Evolutionary conservation across 2,329 filamentous ascomycete genomes (phyloP).

Genomic region (Periconia digitata): DNA sequence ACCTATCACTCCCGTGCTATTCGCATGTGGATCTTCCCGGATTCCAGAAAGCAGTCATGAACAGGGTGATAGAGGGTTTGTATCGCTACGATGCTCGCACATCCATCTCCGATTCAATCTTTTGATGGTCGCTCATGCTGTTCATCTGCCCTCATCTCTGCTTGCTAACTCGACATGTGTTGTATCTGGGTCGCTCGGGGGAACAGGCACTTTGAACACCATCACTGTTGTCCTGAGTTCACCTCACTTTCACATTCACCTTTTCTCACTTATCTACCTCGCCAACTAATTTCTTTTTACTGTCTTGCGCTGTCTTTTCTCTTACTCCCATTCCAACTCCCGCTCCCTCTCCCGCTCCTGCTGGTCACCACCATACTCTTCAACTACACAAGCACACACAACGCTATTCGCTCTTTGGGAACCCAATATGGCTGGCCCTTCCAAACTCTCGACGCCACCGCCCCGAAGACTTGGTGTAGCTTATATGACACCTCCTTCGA

Average conservation of each 20-base stretch:
- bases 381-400: no score
- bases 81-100: no score
- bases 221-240: background rate
- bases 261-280: background rate
- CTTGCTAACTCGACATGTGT: background rate
- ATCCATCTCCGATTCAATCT: no score
- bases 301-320: background rate
- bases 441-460: constrained; percentile 14
- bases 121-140: background rate
- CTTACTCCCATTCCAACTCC: background rate
- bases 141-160: background rate
- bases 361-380: no score
- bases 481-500: constrained; percentile 23
- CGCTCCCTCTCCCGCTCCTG: background rate
- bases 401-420: no score
- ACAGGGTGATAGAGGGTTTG: no score
- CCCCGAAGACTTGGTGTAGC: background rate
- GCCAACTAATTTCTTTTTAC: background rate
- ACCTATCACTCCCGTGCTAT: no score
- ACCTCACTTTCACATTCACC: background rate
- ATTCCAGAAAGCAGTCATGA: no score
- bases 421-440: background rate
- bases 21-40: no score
- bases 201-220: background rate
- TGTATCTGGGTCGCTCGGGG: background rate